Evolutionary conservation across 306 rosid genomes (phyloP).

Genomic region (Datisca glomerata): DNA sequence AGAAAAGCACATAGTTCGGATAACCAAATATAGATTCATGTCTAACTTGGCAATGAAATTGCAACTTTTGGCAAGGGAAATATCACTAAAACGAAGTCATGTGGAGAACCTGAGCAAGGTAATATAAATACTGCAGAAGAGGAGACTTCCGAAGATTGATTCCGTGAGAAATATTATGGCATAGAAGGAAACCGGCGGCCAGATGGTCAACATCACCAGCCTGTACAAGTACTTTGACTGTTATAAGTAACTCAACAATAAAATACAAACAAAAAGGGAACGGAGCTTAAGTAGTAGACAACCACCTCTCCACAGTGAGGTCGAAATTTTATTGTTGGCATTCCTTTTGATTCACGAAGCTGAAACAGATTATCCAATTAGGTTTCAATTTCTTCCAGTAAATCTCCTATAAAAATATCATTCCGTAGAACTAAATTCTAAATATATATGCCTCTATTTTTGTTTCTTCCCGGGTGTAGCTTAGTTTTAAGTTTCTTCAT

Average conservation of each 20-base stretch:
- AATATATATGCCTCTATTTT: too few relatives aligned
- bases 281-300: constrained; percentile 8
- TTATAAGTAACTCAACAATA: neutral
- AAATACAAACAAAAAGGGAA: too few relatives aligned
- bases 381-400: too few relatives aligned
- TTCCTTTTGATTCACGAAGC: constrained; percentile 68
- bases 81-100: constrained; percentile 6
- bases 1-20: too few relatives aligned
- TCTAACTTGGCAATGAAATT: too few relatives aligned
- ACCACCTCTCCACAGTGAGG: constrained; percentile 92
- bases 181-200: constrained; percentile 68
- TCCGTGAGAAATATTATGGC: constrained; percentile 84
- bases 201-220: constrained; percentile 86
- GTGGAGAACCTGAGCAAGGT: constrained; percentile 66
- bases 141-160: constrained; percentile 73
- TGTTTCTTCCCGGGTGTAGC: too few relatives aligned
- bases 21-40: too few relatives aligned
- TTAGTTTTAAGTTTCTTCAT: too few relatives aligned
- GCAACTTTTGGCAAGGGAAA: constrained; percentile 5
- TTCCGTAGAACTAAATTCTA: too few relatives aligned
- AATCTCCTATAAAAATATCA: too few relatives aligned
- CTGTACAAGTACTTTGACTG: too few relatives aligned
- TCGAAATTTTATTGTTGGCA: constrained; percentile 52
- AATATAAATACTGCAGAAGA: constrained; percentile 70
- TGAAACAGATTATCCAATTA: too few relatives aligned